Conservation (phyloP, 306 rosid species). For the Urtica urens region DNA sequence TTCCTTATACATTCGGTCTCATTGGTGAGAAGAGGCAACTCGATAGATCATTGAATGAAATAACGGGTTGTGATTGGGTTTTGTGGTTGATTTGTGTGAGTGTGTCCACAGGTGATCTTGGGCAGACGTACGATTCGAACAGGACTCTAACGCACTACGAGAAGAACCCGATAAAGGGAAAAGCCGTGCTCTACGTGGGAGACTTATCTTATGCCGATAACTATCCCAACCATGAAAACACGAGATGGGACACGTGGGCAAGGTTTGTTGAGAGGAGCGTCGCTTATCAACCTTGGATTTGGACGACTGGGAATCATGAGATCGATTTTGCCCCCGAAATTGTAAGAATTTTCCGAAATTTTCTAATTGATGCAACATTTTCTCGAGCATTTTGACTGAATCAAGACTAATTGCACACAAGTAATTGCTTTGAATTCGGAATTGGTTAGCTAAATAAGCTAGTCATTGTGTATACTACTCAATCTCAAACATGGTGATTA, state of each 20-base stretch:
- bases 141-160: slow-evolving; percentile 67
- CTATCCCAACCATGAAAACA: slow-evolving; percentile 57
- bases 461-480: too few species aligned
- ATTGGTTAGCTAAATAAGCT: too few species aligned
- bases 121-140: slow-evolving; percentile 82
- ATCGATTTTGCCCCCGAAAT: slow-evolving; percentile 60
- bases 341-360: too few species aligned
- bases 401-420: too few species aligned
- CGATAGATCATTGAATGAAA: neutral
- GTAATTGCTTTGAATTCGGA: too few species aligned
- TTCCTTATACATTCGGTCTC: slow-evolving; percentile 84
- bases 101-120: slow-evolving; percentile 56
- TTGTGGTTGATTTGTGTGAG: neutral
- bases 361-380: too few species aligned
- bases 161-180: slow-evolving; percentile 42
- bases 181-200: slow-evolving; percentile 62
- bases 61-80: neutral
- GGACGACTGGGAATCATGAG: slow-evolving; percentile 94
- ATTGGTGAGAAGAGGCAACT: slow-evolving; percentile 43
- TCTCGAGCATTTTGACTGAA: too few species aligned
- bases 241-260: slow-evolving; percentile 86
- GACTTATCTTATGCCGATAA: slow-evolving; percentile 79
- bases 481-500: too few species aligned
- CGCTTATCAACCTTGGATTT: slow-evolving; percentile 98
- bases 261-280: slow-evolving; percentile 66